phyloP scores from a whole-genome alignment of 371 early-diverging fungal genomes.

The Mucor lusitanicus region DNA sequence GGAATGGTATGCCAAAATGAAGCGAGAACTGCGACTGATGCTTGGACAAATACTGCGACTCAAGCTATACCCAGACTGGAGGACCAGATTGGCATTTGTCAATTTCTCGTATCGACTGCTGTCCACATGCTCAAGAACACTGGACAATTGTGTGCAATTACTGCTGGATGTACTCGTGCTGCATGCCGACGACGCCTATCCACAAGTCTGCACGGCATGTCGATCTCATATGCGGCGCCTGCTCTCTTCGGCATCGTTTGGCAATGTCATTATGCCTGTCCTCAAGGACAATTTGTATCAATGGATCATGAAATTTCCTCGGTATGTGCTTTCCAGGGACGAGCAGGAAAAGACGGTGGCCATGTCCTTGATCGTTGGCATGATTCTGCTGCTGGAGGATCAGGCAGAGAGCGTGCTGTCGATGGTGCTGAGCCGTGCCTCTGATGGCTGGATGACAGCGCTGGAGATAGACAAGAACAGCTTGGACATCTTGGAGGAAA shows the following conservation, averaged over 20 bases:
- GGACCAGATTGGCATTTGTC: slow-evolving; percentile 46
- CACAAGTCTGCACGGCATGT: slow-evolving; percentile 34
- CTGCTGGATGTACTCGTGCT: slow-evolving; percentile 50
- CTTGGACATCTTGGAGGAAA: slow-evolving; percentile 45
- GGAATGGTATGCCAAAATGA: slow-evolving; percentile 35
- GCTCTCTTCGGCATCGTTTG: slow-evolving; percentile 8
- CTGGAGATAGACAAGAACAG: slow-evolving; percentile 47
- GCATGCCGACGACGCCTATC: slow-evolving; percentile 50
- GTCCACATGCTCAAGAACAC: slow-evolving; percentile 33
- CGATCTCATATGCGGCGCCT: slow-evolving; percentile 26
- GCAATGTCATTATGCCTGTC: slow-evolving; percentile 29
- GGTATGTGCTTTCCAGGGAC: slow-evolving; percentile 40
- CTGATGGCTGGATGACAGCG: slow-evolving; percentile 48
- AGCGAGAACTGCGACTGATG: slow-evolving; percentile 23
- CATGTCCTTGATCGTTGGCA: slow-evolving; percentile 45
- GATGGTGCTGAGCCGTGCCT: slow-evolving; percentile 23
- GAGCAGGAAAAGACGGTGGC: slow-evolving; percentile 47
- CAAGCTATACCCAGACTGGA: slow-evolving; percentile 46
- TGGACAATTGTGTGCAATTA: slow-evolving; percentile 41
- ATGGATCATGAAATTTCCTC: slow-evolving; percentile 45
- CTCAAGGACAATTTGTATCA: slow-evolving; percentile 49
- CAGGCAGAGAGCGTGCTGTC: slow-evolving; percentile 41
- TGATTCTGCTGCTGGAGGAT: slow-evolving; percentile 39
- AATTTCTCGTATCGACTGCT: slow-evolving; percentile 42
- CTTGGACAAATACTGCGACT: slow-evolving; percentile 31